Conservation (phyloP, 129 eudicot genomes). For the Scalesia atractyloides region DNA sequence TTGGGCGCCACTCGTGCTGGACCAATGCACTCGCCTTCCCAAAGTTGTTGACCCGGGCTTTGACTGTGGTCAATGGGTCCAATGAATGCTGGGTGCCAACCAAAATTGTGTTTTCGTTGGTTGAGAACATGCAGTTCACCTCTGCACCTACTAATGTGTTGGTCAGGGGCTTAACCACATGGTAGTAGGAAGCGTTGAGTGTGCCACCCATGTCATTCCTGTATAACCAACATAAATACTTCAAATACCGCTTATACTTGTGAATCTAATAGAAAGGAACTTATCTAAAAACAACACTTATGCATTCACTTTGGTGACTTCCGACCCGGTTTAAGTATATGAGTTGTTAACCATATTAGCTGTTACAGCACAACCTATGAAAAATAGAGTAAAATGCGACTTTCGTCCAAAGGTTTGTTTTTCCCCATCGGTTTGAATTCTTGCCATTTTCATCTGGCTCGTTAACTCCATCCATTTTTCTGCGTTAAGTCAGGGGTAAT, state of each 20-base stretch:
- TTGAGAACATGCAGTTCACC: conserved; percentile 75
- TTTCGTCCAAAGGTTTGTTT: too few species aligned
- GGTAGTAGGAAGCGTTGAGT: conserved; percentile 78
- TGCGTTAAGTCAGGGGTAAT: too few species aligned
- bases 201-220: conserved; percentile 86
- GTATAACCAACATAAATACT: conserved; percentile 10
- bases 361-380: not conserved
- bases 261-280: not conserved
- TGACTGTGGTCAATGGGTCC: conserved; percentile 75
- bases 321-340: not conserved
- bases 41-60: conserved; percentile 73
- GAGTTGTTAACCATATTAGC: not conserved
- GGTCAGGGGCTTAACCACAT: conserved; percentile 65
- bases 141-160: conserved; percentile 84
- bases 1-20: conserved; percentile 95
- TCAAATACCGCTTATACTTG: not conserved
- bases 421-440: too few species aligned
- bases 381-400: not conserved
- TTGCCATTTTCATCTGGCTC: too few species aligned
- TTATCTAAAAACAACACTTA: too few species aligned
- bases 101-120: conserved; percentile 69
- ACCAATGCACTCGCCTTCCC: conserved; percentile 72
- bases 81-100: conserved; percentile 67
- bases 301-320: not conserved
- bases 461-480: too few species aligned